Percentiles rank a stretch among this genome's conserved stretches.
These are phyloP conservation scores for Exophiala bonariae DNA, from an alignment of 2,329 filamentous ascomycete species.

Conservation along the genomic window DNA sequence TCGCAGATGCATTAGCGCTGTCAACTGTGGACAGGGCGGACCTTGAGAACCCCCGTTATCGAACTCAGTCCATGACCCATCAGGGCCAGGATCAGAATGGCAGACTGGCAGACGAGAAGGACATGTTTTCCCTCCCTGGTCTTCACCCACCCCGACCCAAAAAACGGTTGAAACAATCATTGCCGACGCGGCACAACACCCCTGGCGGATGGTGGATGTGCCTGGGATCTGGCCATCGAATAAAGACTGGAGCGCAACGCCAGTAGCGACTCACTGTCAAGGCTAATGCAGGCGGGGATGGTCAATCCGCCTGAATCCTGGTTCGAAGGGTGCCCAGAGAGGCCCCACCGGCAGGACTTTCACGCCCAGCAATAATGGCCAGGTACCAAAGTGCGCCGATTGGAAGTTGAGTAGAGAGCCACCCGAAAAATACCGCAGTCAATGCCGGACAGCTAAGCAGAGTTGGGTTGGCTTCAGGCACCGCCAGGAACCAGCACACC, in stretches of 20 bases:
- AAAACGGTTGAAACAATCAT: conserved; percentile 20
- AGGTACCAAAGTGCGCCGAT: conserved; percentile 25
- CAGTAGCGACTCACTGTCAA: conserved; percentile 8
- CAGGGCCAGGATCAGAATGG: conserved; percentile 3
- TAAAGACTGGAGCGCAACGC: conserved; percentile 26
- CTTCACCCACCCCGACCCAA: too few relatives aligned
- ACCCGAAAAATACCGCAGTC: conserved; percentile 19
- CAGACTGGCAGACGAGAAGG: conserved; percentile 11
- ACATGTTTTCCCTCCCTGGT: conserved; percentile 3
- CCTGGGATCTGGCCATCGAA: conserved; percentile 17
- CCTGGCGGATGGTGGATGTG: conserved; percentile 13
- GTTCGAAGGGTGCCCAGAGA: conserved; percentile 2
- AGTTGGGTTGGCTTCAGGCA: conserved; percentile 26
- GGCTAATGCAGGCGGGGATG: conserved; percentile 25
- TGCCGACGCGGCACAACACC: conserved; percentile 7
- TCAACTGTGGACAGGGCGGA: conserved; percentile 17
- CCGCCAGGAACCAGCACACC: conserved; percentile 19
- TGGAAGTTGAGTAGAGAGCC: conserved; percentile 15
- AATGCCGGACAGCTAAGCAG: conserved; percentile 19
- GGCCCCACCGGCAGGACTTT: conserved; percentile 5
- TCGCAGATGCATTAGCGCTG: conserved; percentile 21
- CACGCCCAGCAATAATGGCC: conserved; percentile 5
- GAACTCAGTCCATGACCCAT: conserved; percentile 2
- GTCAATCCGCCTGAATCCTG: conserved; percentile 2
- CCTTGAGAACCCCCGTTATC: conserved; percentile 4